A percentile compares a stretch with the other conserved stretches of the same genome.
phyloP scores from a whole-genome alignment of 352 stramenopile genomes.

The Aphanomyces cochlioides region DNA sequence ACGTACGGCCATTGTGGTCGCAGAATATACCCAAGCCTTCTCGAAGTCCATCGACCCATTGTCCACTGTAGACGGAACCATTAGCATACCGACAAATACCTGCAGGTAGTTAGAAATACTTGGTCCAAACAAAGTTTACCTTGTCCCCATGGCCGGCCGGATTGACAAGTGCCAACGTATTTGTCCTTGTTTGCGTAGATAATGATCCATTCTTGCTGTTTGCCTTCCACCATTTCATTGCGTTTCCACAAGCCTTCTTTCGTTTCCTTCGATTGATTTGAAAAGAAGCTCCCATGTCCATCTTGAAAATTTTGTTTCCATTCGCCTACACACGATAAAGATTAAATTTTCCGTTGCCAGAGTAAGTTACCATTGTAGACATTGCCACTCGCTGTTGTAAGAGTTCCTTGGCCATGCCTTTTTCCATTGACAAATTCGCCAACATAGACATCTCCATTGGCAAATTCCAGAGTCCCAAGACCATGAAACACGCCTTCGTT shows the following conservation, averaged over 20 bases:
- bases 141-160: slow-evolving; percentile 59
- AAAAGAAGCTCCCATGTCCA: slow-evolving; percentile 56
- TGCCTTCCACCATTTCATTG: slow-evolving; percentile 49
- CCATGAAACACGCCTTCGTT: slow-evolving; percentile 57
- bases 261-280: slow-evolving; percentile 50
- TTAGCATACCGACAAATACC: slow-evolving; percentile 89
- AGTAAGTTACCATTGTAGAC: slow-evolving; percentile 44
- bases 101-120: neutral
- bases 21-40: slow-evolving; percentile 73
- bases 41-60: slow-evolving; percentile 70
- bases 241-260: slow-evolving; percentile 69
- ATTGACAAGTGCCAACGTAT: slow-evolving; percentile 56
- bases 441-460: slow-evolving; percentile 87
- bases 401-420: slow-evolving; percentile 66
- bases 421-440: slow-evolving; percentile 70
- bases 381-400: slow-evolving; percentile 44
- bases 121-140: neutral
- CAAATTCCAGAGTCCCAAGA: slow-evolving; percentile 76
- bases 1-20: slow-evolving; percentile 51
- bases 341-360: neutral
- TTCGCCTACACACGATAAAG: slow-evolving; percentile 32
- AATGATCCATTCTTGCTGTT: slow-evolving; percentile 52
- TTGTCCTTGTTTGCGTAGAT: slow-evolving; percentile 73
- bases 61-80: slow-evolving; percentile 86
- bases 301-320: slow-evolving; percentile 74